Base-by-base conservation (phyloP, 306 rosid genomes). In the Cicer chorassanicum region DNA sequence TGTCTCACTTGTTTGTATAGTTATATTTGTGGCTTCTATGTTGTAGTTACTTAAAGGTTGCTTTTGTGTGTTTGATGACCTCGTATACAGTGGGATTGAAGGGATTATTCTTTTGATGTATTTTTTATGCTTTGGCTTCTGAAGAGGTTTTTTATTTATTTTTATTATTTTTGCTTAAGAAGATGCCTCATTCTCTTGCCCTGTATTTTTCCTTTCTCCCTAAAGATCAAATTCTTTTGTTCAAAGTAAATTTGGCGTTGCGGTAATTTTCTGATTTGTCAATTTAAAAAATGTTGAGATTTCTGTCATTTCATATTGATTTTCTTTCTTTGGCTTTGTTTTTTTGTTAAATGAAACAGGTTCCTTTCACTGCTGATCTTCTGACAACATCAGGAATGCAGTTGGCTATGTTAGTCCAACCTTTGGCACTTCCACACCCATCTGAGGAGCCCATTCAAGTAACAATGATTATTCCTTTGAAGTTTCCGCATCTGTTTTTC, bases 401-500 rank as follows among this genome's bases (percentile, higher is more conserved):
- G 55, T 86, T 94, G 79, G 95, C 99, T 83, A 84, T 92, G 92
- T 69, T 92, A 85, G 96, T 94, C 82, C 97, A 94, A 78, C 99
- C 99, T 43, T 86, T 94, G 84, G 93, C 96, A 78, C 93, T 94
- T 87, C 93, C 94, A 79, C 99, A 94, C 86, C 89, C 92, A 49
- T 89, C 96, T 53, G 99, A 94, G 88, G 99, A 94, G 72, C 92
- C 96, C 78, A 84, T 94, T 71, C 99, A 94, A 81, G 99, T 94
- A 90, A 60, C 12, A 41, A 68, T 77, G 10, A 24, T 19, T 57
- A 59, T 54, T 74, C 10, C 24, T 76, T 74, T 60, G 41, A 61
- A 34, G 71, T 76, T 68, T 78, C 46, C 57, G 67, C 69, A 41
- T 72, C 77, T 73, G 75, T 39, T 11, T 10, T 50, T 59, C 38